phyloP scores from a whole-genome alignment of 164 flowering plant genomes.

The Litsea cubeba region DNA sequence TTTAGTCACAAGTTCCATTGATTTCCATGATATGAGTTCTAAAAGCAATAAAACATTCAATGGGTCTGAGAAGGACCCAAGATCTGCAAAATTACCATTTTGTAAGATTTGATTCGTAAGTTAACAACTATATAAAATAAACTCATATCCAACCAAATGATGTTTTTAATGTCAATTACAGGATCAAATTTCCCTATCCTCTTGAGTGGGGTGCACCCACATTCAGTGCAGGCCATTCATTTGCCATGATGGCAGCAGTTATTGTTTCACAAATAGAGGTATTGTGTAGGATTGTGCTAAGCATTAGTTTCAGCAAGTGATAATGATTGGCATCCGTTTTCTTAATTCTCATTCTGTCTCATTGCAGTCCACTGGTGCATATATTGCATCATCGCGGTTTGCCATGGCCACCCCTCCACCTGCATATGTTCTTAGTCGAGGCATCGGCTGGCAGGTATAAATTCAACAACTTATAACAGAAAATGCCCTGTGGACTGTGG shows the following conservation, averaged over 20 bases:
- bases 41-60: not conserved
- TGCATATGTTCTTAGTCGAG: conserved; percentile 37
- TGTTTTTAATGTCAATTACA: not conserved
- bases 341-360: conserved; percentile 2
- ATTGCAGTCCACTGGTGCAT: conserved; percentile 34
- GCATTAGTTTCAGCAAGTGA: not conserved
- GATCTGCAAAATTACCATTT: not conserved
- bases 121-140: not conserved
- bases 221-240: conserved; percentile 69
- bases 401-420: conserved; percentile 42
- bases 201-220: conserved; percentile 89
- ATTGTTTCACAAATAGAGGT: conserved; percentile 88
- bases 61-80: not conserved
- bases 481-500: not conserved
- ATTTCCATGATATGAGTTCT: not conserved
- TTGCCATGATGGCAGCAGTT: conserved; percentile 85
- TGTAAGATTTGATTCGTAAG: not conserved
- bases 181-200: conserved; percentile 69
- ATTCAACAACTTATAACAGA: not conserved
- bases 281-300: not conserved
- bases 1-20: not conserved
- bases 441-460: conserved; percentile 39
- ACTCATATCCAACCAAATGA: not conserved
- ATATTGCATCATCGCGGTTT: conserved; percentile 32
- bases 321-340: not conserved